Evolutionary conservation across 768 basidiomycete species (phyloP), one percentile per base, ranked within the genome.

Genomic region (Agaricus blazei): DNA sequence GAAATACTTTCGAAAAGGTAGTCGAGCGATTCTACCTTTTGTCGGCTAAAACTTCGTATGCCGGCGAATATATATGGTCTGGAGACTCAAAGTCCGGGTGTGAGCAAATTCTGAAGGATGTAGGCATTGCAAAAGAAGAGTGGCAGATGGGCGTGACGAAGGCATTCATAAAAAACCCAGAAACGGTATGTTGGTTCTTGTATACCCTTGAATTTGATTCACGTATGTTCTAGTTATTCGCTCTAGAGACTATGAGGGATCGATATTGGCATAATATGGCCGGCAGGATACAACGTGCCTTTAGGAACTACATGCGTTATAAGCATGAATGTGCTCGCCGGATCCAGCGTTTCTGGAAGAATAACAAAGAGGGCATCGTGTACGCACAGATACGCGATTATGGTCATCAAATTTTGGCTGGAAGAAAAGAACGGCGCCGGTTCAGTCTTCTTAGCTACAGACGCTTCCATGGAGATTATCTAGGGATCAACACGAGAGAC

Each of bases 261-360:
- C 85, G 90, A 51, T 99, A 98, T 70, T 99, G 97, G 97, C 97
- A 99, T 70, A 98, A 98, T 70, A 99, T 99, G 97, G 97, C 97
- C 0, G 83, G 74, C 26, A 88, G 97, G 44, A 99, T 99, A 50
- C 97, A 99, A 69, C 86, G 97, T 34, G 93, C 93, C 4, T 99
- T 87, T 81, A 81, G 96, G 56, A 96, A 97, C 67, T 97, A 97
- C 69, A 82, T 95, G 80, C 84, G 96, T 8, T 92, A 97, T 72
- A 93, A 90, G 71, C 83, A 94, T 62, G 97, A 98, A 66, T 96
- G 93, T 64, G 97, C 97, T 9, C 82, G 81, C 34, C 88, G 93
- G 51, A 98, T 99, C 52, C 97, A 98, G 67, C 77, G 95, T 53
- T 98, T 98, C 81, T 99, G 97, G 97, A 92, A 88, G 76, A 93